Base-by-base conservation (phyloP, 352 stramenopile species). In the Blastocystis sp. region DNA sequence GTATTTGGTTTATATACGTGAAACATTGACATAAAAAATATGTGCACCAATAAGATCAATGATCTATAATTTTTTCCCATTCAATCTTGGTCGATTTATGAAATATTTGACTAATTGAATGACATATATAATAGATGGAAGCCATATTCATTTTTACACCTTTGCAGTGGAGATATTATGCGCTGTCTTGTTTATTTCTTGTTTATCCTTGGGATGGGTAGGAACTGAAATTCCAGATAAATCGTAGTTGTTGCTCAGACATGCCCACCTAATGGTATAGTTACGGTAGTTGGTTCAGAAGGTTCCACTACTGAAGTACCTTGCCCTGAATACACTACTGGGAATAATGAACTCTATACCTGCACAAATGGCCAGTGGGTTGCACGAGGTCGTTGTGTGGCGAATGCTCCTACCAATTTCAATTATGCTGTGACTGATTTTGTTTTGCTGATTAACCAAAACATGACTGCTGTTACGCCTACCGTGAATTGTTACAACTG, bases 401-500 rank as follows among this genome's bases (percentile, higher is more conserved):
- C 53, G n/a, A 0, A 55, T 7, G 30, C n/a, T 43, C 73, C 73
- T 30, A 66, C 50, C 41, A 55, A 66, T 68, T 68, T 85, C n/a
- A 68, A 24, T 43, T 85, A 85, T 47, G 20, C 50, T 30, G 26
- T 24, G 3, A 69, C 13, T 13, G 73, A 85, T 66, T 30, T 69
- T 16, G 47, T 54, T n/a, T 85, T 66, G 47, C 20, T 47, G 50
- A 24, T 69, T 4, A 85, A 85, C 50, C 43, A 85, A 55, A 9
- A 34, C 20, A 85, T 85, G 47, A 65, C 39, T 41, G 34, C 30
- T 39, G n/a, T 85, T n/a, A 47, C 55, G 45, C 43, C 73, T 47
- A 54, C 16, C 26, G 8, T 65, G n/a, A 85, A 85, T 13, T 66
- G 73, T 30, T 56, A 59, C 47, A 11, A 85, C 26, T 85, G 73